Conservation (phyloP, 2,329 filamentous ascomycete genomes). For the Calonectria montana region DNA sequence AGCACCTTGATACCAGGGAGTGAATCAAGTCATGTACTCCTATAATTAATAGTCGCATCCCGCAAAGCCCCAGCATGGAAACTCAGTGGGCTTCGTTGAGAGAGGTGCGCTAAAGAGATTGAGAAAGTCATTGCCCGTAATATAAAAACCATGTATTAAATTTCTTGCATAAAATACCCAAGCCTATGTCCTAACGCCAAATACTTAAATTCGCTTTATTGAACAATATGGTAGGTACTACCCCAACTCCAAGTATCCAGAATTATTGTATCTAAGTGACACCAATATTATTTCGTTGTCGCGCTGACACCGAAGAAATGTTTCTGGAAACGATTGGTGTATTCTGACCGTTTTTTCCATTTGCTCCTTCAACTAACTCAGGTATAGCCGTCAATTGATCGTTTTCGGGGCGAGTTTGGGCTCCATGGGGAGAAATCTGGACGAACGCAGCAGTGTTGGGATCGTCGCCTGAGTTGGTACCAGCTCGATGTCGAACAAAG, state of each 20-base stretch:
- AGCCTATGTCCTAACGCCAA: too few species aligned
- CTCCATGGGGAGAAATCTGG: background rate
- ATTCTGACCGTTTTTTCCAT: background rate
- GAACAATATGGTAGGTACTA: too few species aligned
- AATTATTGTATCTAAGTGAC: background rate
- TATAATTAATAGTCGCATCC: too few species aligned
- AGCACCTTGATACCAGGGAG: too few species aligned
- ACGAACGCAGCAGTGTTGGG: background rate
- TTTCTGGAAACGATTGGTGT: background rate
- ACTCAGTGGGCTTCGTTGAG: too few species aligned
- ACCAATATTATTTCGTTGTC: background rate
- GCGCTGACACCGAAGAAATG: background rate
- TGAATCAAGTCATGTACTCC: too few species aligned
- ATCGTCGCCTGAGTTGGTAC: background rate
- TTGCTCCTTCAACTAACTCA: background rate
- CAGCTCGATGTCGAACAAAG: conserved; percentile 42
- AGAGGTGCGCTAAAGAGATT: too few species aligned
- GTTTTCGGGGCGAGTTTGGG: background rate
- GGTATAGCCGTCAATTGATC: background rate
- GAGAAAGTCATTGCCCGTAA: too few species aligned
- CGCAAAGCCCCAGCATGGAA: too few species aligned
- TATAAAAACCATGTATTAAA: too few species aligned
- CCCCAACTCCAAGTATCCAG: background rate
- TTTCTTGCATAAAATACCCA: too few species aligned
- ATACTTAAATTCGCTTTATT: too few species aligned